Base-by-base conservation (phyloP, 2,329 filamentous ascomycete species). In the Phyllosticta ampelicida region DNA sequence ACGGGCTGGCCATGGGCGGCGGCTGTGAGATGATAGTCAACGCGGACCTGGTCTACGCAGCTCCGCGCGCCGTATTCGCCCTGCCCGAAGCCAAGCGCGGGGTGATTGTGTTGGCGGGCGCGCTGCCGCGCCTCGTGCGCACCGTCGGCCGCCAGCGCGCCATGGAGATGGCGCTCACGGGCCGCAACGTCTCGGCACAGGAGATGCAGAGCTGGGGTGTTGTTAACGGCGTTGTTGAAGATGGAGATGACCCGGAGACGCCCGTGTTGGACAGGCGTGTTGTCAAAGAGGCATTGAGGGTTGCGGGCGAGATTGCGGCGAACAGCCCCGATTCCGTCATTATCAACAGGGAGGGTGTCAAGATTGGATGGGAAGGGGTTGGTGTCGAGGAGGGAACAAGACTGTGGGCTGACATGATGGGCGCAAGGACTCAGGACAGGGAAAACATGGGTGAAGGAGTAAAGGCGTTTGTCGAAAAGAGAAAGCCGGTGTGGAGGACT, bases 361-460 rank as follows among this genome's bases (percentile, higher is more conserved):
- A 86, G 70, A 71, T 87, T 62, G 87, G 85, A 0, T 90, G 86
- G 86, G 87, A 89, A 64, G 80, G 78, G 0, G 72, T 85, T 19
- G 82, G 84, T 10, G 86, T 84, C 0, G 82, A 84, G 68, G 78
- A 81, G 61, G 86, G 74, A 9, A 88, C 83, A 36, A 75, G 74
- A 61, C 67, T 81, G 62, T 68, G 87, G 58, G 75, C 78, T 16
- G 77, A 82, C 56, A 78, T 78, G 1, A 80, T 84, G 75, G 85
- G 81, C 65, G 74, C 74, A 56, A 75, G 75, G 60, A 76, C 91
- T 58, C 77, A 85, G 61, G 78, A 75, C 1, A 86, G 83, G 0
- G 84, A 87, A 63, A 92, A 92, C 70, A 84, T 89, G 72, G 80
- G 79, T 58, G 87, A 91, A 72, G 89, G 88, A 0, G 76, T 91